Evolutionary conservation across 306 rosid species (phyloP), one percentile per base, ranked within the genome.

Genomic region (Datisca glomerata): DNA sequence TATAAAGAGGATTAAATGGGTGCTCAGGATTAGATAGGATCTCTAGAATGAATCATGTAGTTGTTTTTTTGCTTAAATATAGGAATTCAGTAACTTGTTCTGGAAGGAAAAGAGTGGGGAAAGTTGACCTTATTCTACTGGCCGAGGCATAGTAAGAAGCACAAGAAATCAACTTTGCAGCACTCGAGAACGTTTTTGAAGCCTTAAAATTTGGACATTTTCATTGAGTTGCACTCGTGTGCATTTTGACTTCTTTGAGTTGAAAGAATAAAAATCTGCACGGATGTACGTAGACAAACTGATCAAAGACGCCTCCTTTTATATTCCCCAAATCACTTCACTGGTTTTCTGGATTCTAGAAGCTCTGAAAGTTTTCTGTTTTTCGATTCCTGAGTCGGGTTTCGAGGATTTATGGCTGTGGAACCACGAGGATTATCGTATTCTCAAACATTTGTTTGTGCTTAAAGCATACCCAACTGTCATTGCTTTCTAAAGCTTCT

Each of bases 191-290:
- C 85, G 70, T 67, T 62, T 67, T 73, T 81, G 60, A 75, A 67
- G 91, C 79, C 91, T 75, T 78, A 58, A 75, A 70, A 31, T 47
- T 58, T 68, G 94, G 92, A 49, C 20, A 67, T 54, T 24, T 24
- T 41, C 33, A 55, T 42, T 34, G 56, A 60, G 66, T 67, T 73
- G 62, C 96, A 81, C 81, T 75, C 92, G 86, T 78, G 92, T 75
- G 94, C 83, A 57, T 68, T n/a, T 75, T 78, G 79, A 74, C 81
- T 66, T n/a, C n/a, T 63, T 76, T 74, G 79, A 73, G 86, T 44
- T 17, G 51, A 45, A n/a, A 45, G 47, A 41, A 11, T 41, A 4
- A 56, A 24, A 25, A 49, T 28, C 22, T 54, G 61, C 71, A 53
- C 49, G 74, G 66, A 72, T 75, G 71, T 69, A 71, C 47, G 69